phyloP scores from a whole-genome alignment of 1,284 basidiomycete species.

The Pyrrhoderma noxium region DNA sequence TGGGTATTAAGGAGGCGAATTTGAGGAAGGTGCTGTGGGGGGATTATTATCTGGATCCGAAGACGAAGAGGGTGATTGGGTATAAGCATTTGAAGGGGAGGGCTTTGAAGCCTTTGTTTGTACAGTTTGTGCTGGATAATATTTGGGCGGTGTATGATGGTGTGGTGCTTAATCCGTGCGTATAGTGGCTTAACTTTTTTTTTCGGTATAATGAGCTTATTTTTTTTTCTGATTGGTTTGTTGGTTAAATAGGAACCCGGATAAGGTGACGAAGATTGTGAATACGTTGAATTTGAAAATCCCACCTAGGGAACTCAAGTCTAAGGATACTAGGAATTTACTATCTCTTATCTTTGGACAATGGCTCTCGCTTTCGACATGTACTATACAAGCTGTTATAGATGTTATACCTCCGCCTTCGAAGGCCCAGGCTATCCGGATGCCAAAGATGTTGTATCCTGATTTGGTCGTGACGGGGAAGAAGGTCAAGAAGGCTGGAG shows the following conservation, averaged over 20 bases:
- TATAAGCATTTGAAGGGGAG: constrained; percentile 86
- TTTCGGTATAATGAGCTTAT: background rate
- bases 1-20: constrained; percentile 87
- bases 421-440: constrained; percentile 73
- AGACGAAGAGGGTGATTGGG: constrained; percentile 89
- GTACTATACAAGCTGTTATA: constrained; percentile 88
- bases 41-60: constrained; percentile 95
- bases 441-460: constrained; percentile 93
- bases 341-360: constrained; percentile 87
- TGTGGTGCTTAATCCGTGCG: constrained; percentile 80
- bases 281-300: constrained; percentile 79
- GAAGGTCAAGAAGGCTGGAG: too few relatives aligned
- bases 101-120: constrained; percentile 92
- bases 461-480: constrained; percentile 32
- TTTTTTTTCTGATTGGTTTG: background rate
- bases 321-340: constrained; percentile 84
- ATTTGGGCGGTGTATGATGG: constrained; percentile 96
- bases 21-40: constrained; percentile 92
- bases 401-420: constrained; percentile 88
- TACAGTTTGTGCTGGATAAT: constrained; percentile 96
- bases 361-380: constrained; percentile 93
- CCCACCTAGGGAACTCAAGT: constrained; percentile 81
- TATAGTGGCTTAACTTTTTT: constrained; percentile 23
- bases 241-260: constrained; percentile 60
- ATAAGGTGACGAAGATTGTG: constrained; percentile 89